Evolutionary conservation across 768 basidiomycete genomes (phyloP).

Genomic region (Leccinum sublutescens): DNA sequence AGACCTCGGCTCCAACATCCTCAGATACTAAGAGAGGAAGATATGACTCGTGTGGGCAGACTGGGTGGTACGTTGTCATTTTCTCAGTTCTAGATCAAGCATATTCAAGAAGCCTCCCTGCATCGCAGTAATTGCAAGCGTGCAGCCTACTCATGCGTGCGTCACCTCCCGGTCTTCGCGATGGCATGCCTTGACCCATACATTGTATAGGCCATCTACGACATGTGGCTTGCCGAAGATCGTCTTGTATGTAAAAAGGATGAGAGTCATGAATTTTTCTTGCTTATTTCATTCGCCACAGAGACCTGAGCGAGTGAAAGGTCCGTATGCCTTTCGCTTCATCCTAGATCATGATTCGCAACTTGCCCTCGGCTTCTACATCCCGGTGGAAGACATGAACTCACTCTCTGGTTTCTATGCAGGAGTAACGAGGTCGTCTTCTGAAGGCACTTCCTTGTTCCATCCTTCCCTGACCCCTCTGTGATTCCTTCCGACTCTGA

Average conservation of each 20-base stretch:
- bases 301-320: constrained; percentile 83
- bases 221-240: constrained; percentile 89
- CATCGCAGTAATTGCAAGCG: constrained; percentile 75
- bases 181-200: neutral
- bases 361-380: constrained; percentile 83
- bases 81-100: neutral
- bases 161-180: constrained; percentile 21
- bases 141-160: constrained; percentile 88
- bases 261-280: neutral
- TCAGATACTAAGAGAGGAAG: constrained; percentile 73
- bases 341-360: constrained; percentile 61
- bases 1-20: constrained; percentile 89
- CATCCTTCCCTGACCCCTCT: too few species aligned
- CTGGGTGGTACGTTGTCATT: constrained; percentile 61
- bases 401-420: constrained; percentile 86
- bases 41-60: constrained; percentile 72
- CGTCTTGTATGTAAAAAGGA: constrained; percentile 56
- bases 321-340: constrained; percentile 83
- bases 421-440: constrained; percentile 71
- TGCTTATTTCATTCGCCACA: constrained; percentile 20
- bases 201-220: constrained; percentile 53
- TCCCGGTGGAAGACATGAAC: constrained; percentile 85
- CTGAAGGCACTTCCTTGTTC: constrained; percentile 53
- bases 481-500: too few species aligned
- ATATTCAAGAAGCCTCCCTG: neutral